Conservation (phyloP, 2,329 filamentous ascomycete genomes). For the Balansia obtecta region DNA sequence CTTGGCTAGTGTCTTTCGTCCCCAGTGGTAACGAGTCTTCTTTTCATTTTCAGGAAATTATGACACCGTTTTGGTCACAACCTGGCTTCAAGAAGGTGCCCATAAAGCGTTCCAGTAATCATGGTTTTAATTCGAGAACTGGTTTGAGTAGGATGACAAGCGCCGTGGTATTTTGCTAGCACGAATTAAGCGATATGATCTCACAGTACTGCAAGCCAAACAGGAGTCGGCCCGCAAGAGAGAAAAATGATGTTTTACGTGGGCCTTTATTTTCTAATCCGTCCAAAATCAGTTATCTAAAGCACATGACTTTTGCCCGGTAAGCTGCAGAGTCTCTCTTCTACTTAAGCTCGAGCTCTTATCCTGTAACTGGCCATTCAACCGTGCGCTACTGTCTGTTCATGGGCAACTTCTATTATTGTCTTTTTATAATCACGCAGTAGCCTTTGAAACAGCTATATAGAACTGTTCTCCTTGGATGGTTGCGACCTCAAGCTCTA, state of each 20-base stretch:
- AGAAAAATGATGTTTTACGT: not conserved
- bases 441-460: conserved; percentile 56
- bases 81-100: no score
- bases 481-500: conserved; percentile 69
- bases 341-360: not conserved
- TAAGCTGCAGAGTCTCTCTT: not conserved
- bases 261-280: not conserved
- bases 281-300: not conserved
- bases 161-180: not conserved
- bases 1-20: not conserved
- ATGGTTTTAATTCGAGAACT: no score
- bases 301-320: not conserved
- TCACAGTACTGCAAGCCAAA: not conserved
- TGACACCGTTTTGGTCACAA: no score
- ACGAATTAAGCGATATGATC: not conserved
- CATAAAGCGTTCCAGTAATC: no score
- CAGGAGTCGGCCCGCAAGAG: no score
- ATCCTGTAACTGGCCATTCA: not conserved
- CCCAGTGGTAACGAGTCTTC: not conserved
- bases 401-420: conserved; percentile 8
- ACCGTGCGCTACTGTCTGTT: not conserved
- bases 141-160: not conserved
- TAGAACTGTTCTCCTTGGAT: conserved; percentile 83
- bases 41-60: not conserved
- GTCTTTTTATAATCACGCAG: conserved; percentile 70